phyloP scores from a whole-genome alignment of 129 eudicot genomes.

The Ambrosia artemisiifolia region DNA sequence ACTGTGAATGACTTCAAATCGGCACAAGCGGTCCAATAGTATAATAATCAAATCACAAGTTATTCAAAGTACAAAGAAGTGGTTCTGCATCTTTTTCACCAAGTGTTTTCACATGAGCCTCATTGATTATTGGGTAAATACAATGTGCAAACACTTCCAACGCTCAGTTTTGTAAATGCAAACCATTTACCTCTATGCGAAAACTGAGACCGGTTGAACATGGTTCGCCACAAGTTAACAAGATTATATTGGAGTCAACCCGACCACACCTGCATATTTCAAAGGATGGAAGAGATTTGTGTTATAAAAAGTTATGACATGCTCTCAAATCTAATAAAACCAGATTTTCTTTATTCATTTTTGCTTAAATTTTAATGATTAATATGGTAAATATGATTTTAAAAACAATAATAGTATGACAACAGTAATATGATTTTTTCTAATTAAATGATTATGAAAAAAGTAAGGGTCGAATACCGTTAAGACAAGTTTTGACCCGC shows the following conservation, averaged over 20 bases:
- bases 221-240: slow-evolving; percentile 13
- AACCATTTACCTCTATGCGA: slow-evolving; percentile 32
- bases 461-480: no score
- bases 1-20: slow-evolving; percentile 1
- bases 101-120: slow-evolving; percentile 19
- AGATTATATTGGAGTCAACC: slow-evolving; percentile 53
- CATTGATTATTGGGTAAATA: slow-evolving; percentile 26
- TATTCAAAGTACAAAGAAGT: slow-evolving; percentile 16
- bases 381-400: no score
- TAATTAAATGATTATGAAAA: no score
- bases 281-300: neutral
- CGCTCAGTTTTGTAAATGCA: slow-evolving; percentile 23
- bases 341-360: neutral
- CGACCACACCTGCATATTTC: slow-evolving; percentile 58
- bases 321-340: neutral
- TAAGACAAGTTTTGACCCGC: no score
- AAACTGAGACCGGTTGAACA: slow-evolving; percentile 1
- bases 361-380: neutral
- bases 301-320: neutral
- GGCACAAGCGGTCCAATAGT: neutral
- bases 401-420: no score
- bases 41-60: slow-evolving; percentile 1
- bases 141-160: slow-evolving; percentile 18
- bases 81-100: slow-evolving; percentile 21
- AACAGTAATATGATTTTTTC: no score